These are phyloP conservation scores for Achaetomium macrosporum DNA, from an alignment of 2,329 filamentous ascomycete species.

Conservation along the genomic window DNA sequence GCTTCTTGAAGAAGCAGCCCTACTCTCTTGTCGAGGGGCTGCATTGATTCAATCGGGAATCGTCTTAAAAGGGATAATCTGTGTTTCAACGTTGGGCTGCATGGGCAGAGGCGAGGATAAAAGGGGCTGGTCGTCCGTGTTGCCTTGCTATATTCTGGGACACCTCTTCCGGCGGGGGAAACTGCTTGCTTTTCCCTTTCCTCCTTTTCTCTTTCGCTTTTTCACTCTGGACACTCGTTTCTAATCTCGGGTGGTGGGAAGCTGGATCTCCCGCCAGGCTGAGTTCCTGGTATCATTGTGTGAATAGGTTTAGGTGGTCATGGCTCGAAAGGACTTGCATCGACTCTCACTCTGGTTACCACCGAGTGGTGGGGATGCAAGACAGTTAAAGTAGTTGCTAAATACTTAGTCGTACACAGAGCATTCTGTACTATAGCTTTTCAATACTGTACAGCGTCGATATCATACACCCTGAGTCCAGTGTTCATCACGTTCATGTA, in stretches of 20 bases:
- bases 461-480: too few relatives aligned
- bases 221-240: not conserved
- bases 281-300: too few relatives aligned
- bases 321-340: too few relatives aligned
- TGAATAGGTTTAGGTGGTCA: not conserved
- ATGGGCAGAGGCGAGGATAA: not conserved
- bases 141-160: not conserved
- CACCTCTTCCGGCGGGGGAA: not conserved
- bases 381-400: not conserved
- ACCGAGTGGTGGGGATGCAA: not conserved
- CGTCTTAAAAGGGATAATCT: too few relatives aligned
- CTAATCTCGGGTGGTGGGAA: not conserved
- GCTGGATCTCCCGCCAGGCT: not conserved
- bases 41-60: conserved; percentile 1
- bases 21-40: conserved; percentile 21
- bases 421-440: too few relatives aligned
- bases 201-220: not conserved
- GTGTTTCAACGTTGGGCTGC: not conserved
- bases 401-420: too few relatives aligned
- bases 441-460: too few relatives aligned
- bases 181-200: not conserved
- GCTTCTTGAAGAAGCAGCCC: conserved; percentile 16
- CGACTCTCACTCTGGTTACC: too few relatives aligned
- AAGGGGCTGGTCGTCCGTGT: not conserved
- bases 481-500: too few relatives aligned